phyloP scores from a whole-genome alignment of 495 filamentous ascomycete genomes.

The Talaromyces trachyspermus region DNA sequence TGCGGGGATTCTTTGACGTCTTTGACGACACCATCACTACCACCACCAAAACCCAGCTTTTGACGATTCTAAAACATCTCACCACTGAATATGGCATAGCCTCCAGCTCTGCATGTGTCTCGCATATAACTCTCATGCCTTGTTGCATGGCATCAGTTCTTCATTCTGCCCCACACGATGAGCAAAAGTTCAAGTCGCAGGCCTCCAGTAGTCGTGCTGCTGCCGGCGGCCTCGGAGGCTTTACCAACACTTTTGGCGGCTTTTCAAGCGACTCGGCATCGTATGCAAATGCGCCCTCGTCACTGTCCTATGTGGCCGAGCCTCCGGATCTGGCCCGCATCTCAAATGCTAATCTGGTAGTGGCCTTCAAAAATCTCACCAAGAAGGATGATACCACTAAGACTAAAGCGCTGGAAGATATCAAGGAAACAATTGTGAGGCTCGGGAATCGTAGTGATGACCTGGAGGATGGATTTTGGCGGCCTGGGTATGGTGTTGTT shows the following conservation, averaged over 20 bases:
- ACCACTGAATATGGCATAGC: neutral
- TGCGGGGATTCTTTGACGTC: neutral
- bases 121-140: neutral
- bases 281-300: slow-evolving; percentile 44
- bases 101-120: no score
- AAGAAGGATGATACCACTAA: slow-evolving; percentile 94
- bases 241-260: slow-evolving; percentile 37
- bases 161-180: slow-evolving; percentile 42
- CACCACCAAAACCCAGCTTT: no score
- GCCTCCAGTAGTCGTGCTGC: slow-evolving; percentile 65
- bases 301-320: slow-evolving; percentile 76
- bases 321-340: slow-evolving; percentile 75
- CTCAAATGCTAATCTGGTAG: slow-evolving; percentile 70
- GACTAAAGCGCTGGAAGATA: slow-evolving; percentile 83
- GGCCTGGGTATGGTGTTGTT: slow-evolving; percentile 64
- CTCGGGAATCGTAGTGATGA: slow-evolving; percentile 40
- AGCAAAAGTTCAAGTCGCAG: slow-evolving; percentile 65
- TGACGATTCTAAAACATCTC: no score
- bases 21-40: no score
- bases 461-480: slow-evolving; percentile 71
- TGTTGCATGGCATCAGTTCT: slow-evolving; percentile 2
- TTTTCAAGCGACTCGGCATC: slow-evolving; percentile 38
- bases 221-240: slow-evolving; percentile 39
- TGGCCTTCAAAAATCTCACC: slow-evolving; percentile 82
- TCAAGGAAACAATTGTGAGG: slow-evolving; percentile 55